Evolutionary conservation across 2,329 filamentous ascomycete species (phyloP), one percentile per base, ranked within the genome.

Genomic region (Allantophomopsis cytisporea): DNA sequence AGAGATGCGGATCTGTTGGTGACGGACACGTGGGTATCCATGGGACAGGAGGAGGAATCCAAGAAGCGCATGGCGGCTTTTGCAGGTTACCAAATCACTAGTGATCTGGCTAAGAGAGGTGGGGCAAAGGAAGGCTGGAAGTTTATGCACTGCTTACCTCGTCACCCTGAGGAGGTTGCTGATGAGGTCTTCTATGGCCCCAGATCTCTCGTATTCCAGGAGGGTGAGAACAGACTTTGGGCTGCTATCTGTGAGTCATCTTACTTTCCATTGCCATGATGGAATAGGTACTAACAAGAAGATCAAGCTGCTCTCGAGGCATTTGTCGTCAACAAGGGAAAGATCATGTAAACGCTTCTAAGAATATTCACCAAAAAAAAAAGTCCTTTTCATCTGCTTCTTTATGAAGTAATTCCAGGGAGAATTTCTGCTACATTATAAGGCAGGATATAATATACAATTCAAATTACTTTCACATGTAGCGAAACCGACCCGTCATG

Each of bases 61-160:
- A 69, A 78, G 49, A 81, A 82, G 66, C 71, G 85, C 38, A 58
- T 95, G 43, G 74, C 80, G 54, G 86, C 78, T 2, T 98, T 98
- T 58, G 71, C 73, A 21, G 88, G 89, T 12, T 98, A 88, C 62
- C 89, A 95, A 58, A 83, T 98, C 54, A 95, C 89, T 2, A 73
- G 79, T 36, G 83, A 91, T 34, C 67, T 98, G 49, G 89, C 87
- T 2, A 73, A 80, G 60, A 71, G 79, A 37, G 88, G 87, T 34
- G 88, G 86, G 15, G 91, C 91, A 33, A 94, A 91, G 59, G 69
- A 81, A 12, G 73, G 73, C 46, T 98, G 91, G 91, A 87, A 85
- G 61, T 98, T 98, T 59, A 95, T 98, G 91, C 91, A 98, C 66
- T 98, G 91, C 59, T 63, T 98, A 43, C 91, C 91, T 12, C 75